Conservation (phyloP, 2,329 filamentous ascomycete species). For the Diaporthe sp. region DNA sequence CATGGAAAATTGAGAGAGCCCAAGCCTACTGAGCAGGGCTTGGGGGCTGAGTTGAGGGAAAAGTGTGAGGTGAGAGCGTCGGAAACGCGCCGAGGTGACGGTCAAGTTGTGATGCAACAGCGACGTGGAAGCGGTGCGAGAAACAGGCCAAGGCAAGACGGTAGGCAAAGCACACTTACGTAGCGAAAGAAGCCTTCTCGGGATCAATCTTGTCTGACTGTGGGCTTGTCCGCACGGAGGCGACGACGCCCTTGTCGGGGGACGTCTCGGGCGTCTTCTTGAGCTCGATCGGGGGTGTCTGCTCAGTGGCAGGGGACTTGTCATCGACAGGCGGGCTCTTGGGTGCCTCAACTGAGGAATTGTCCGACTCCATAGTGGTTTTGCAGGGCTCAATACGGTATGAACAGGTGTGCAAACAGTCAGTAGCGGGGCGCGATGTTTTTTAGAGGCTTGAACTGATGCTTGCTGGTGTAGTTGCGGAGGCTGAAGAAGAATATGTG, state of each 20-base stretch:
- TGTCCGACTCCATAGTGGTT: conserved; percentile 30
- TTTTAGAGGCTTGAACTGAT: not conserved
- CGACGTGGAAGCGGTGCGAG: not conserved
- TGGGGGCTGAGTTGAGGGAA: not conserved
- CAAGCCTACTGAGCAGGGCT: not conserved
- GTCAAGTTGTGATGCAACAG: not conserved
- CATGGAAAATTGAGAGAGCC: not conserved
- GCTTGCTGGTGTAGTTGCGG: not conserved
- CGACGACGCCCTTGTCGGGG: conserved; percentile 41
- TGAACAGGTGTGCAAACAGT: not conserved
- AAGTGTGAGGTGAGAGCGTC: not conserved
- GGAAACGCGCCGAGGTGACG: conserved; percentile 1
- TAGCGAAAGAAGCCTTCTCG: not conserved
- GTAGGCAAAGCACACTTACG: not conserved
- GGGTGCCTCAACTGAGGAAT: conserved; percentile 23
- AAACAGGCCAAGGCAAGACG: not conserved
- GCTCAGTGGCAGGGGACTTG: conserved; percentile 22
- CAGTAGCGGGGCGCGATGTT: not conserved
- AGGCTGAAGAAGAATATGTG: conserved; percentile 8
- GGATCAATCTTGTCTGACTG: conserved; percentile 21
- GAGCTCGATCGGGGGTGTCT: conserved; percentile 11
- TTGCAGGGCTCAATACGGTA: not conserved
- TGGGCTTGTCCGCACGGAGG: conserved; percentile 43
- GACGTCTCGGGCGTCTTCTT: conserved; percentile 34
- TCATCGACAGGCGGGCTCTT: conserved; percentile 24